Conservation (phyloP, 2,329 filamentous ascomycete genomes). For the Parascedosporium putredinis region DNA sequence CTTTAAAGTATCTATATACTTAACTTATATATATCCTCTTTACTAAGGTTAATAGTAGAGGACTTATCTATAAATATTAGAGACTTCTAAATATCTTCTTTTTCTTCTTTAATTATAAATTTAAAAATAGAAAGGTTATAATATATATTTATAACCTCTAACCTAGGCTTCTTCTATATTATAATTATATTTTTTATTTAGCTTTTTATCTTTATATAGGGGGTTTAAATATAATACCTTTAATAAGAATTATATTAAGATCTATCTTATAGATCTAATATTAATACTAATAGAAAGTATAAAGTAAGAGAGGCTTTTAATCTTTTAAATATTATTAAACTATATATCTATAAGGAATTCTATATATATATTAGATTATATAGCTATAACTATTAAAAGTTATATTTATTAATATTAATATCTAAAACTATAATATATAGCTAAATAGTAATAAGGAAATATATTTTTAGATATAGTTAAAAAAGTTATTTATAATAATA, state of each 20-base stretch:
- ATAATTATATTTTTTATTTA: not conserved
- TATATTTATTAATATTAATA: not conserved
- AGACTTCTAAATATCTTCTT: not conserved
- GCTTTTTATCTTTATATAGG: not conserved
- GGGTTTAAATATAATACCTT: not conserved
- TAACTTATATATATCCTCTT: not conserved
- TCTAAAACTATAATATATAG: not conserved
- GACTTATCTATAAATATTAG: not conserved
- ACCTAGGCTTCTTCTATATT: not conserved
- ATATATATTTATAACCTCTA: not conserved
- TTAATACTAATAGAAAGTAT: not conserved
- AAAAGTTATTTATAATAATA: not conserved
- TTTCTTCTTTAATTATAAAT: not conserved
- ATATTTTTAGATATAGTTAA: not conserved
- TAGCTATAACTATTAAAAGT: not conserved
- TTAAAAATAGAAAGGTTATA: not conserved
- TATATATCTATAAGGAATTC: not conserved
- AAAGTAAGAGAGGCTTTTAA: not conserved
- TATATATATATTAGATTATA: not conserved
- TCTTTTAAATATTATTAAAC: not conserved
- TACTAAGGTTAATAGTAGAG: not conserved
- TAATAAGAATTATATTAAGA: not conserved
- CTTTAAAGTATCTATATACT: not conserved
- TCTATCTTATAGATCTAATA: not conserved
- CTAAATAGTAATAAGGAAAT: too few relatives aligned